Conservation (phyloP, 192 early-diverging fungal genomes). For the Geranomyces michiganensis region DNA sequence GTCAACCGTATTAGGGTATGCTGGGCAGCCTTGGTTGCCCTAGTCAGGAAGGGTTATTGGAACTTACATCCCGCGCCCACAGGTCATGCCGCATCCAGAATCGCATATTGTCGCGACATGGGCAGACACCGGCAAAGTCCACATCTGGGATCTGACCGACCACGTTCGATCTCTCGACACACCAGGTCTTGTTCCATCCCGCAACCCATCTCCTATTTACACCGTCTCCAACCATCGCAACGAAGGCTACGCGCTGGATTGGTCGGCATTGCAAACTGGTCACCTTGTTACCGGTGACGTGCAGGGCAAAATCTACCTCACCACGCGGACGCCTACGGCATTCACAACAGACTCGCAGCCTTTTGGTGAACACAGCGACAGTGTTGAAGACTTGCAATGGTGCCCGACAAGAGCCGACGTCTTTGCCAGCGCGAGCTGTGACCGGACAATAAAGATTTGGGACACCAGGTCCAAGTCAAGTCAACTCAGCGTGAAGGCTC, state of each 20-base stretch:
- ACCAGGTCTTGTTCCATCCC: constrained; percentile 69
- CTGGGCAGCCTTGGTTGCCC: too few relatives aligned
- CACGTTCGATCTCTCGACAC: constrained; percentile 76
- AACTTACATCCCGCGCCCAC: constrained; percentile 36
- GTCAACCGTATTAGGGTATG: constrained; percentile 83
- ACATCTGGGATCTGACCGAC: constrained; percentile 86
- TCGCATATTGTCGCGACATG: constrained; percentile 85
- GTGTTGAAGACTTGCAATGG: constrained; percentile 98
- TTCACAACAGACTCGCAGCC: constrained; percentile 75
- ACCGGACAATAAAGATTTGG: constrained; percentile 94
- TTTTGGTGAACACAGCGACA: constrained; percentile 81
- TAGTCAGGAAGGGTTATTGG: too few relatives aligned
- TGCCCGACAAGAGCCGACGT: constrained; percentile 85
- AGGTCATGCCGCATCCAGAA: constrained; percentile 71
- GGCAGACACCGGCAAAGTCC: constrained; percentile 94
- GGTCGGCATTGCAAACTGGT: constrained; percentile 64
- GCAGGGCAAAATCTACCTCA: constrained; percentile 78
- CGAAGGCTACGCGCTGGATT: constrained; percentile 98
- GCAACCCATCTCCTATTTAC: constrained; percentile 73
- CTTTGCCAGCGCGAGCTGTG: constrained; percentile 90
- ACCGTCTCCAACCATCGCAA: constrained; percentile 80
- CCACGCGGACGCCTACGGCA: constrained; percentile 64
- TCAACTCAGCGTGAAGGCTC: constrained; percentile 80
- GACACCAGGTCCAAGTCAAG: constrained; percentile 79
- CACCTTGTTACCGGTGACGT: constrained; percentile 88